Evolutionary conservation across 2,329 filamentous ascomycete genomes (phyloP), one percentile per base, ranked within the genome.

Genomic region (Neodidymelliopsis sp.): DNA sequence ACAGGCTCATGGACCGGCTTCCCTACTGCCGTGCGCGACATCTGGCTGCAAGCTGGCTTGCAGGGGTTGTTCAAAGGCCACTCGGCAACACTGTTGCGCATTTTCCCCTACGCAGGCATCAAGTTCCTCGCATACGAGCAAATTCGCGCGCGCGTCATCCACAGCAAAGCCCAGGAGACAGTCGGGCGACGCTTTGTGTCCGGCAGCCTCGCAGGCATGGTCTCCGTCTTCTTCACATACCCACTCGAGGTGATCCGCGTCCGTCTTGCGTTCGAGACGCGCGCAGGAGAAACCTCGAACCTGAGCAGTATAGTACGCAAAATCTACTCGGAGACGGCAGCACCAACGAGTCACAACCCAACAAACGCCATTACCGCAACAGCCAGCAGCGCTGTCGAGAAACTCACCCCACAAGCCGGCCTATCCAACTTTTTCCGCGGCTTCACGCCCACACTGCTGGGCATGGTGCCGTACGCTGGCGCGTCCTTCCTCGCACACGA

Each of bases 41-140:
- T 99, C 56, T 90, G 94, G 63, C 76, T 73, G 18, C 79, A 84
- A 34, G 89, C 95, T 55, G 94, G 94, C 27, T 58, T 83, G 2
- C 71, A 79, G 9, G 94, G 94, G 1, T 81, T 99, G 6, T 99
- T 91, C 75, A 88, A 94, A 41, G 94, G 94, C 6, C 94, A 99
- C 72, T 97, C 91, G 4, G 94, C 92, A 2, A 99, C 94, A 0
- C 79, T 99, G 2, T 81, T 97, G 41, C 87, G 94, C 57, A 96
- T 99, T 56, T 99, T 97, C 65, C 94, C 94, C 5, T 99, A 99
- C 72, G 94, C 93, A 12, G 93, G 90, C 34, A 96, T 97, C 75
- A 99, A 99, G 69, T 99, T 99, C 68, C 83, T 99, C 30, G 92
- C 93, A 34, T 99, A 99, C 77, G 94, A 99, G 73, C 94, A 99